Evolutionary conservation across 2,329 filamentous ascomycete species (phyloP).

Genomic region (Myriosclerotinia duriaeana): DNA sequence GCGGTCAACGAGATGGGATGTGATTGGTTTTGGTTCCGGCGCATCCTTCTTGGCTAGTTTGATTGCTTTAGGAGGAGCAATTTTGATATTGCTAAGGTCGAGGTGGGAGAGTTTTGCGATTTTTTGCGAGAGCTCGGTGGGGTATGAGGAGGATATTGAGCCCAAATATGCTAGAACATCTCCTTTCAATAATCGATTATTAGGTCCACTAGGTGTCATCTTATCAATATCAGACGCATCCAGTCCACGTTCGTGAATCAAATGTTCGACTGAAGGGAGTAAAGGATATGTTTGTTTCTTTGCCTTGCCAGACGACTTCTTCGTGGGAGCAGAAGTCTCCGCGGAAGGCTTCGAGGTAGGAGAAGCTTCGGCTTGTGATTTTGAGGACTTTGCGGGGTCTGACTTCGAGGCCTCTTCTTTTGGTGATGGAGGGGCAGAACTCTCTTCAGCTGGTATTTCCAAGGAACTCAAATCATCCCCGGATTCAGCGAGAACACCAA

Average conservation of each 20-base stretch:
- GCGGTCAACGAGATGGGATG: constrained; percentile 62
- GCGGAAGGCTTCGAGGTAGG: constrained; percentile 24
- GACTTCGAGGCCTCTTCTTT: constrained; percentile 38
- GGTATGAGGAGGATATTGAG: constrained; percentile 68
- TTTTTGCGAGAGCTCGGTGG: constrained; percentile 66
- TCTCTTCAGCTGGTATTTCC: constrained; percentile 71
- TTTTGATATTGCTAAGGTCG: constrained; percentile 92
- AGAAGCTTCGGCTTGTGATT: constrained; percentile 21
- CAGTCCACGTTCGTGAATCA: constrained; percentile 77
- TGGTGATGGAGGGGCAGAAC: constrained; percentile 36
- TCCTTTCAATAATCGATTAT: constrained; percentile 87
- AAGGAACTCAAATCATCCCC: constrained; percentile 76
- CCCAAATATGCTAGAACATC: constrained; percentile 91
- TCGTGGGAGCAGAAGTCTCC: constrained; percentile 38
- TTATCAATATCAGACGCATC: constrained; percentile 72
- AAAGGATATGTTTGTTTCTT: constrained; percentile 70
- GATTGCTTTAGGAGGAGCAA: constrained; percentile 43
- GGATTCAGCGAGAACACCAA: constrained; percentile 78
- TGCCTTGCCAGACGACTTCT: constrained; percentile 49
- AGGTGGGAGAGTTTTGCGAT: constrained; percentile 78
- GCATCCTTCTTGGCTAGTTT: constrained; percentile 44
- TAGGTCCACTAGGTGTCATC: constrained; percentile 85
- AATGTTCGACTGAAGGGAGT: constrained; percentile 78
- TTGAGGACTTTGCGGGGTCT: constrained; percentile 27
- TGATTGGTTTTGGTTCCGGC: constrained; percentile 44